These are phyloP conservation scores for Colletotrichum sp. DNA, from an alignment of 2,329 filamentous ascomycete species.

Conservation along the genomic window DNA sequence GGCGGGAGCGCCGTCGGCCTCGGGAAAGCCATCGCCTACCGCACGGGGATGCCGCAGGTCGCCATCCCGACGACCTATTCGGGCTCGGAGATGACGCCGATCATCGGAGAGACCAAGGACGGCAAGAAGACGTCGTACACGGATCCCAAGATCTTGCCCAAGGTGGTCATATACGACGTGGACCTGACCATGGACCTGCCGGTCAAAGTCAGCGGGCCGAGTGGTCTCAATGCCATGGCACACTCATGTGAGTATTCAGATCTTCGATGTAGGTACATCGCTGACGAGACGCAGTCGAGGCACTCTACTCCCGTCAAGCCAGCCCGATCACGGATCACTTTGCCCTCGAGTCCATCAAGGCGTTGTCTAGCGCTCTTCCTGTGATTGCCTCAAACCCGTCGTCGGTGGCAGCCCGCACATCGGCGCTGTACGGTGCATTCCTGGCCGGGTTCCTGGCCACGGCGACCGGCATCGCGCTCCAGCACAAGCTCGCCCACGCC, in stretches of 20 bases:
- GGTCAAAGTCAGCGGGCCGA: constrained; percentile 11
- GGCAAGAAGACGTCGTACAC: constrained; percentile 19
- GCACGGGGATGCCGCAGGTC: constrained; percentile 60
- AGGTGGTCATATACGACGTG: constrained; percentile 19
- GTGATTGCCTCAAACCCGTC: constrained; percentile 50
- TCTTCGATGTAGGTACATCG: neutral
- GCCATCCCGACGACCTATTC: constrained; percentile 66
- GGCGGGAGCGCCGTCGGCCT: constrained; percentile 67
- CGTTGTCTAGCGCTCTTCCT: constrained; percentile 47
- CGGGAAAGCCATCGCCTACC: constrained; percentile 57
- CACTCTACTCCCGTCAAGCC: constrained; percentile 15
- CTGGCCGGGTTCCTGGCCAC: constrained; percentile 7
- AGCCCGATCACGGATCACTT: constrained; percentile 12
- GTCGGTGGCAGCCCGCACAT: constrained; percentile 46
- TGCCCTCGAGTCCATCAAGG: constrained; percentile 19
- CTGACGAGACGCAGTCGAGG: constrained; percentile 9
- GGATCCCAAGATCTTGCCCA: constrained; percentile 17
- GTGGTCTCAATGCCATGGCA: constrained; percentile 19
- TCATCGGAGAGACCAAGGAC: constrained; percentile 18
- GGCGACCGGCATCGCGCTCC: constrained; percentile 15
- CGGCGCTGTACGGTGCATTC: constrained; percentile 19
- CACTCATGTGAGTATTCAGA: constrained; percentile 3
- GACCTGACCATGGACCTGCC: constrained; percentile 19
- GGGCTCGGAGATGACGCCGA: constrained; percentile 65
- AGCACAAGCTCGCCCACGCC: constrained; percentile 20